A percentile compares a stretch with the other conserved stretches of the same genome.
These are phyloP conservation scores for Lentinula lateritia DNA, from an alignment of 768 basidiomycete species.

Conservation along the genomic window DNA sequence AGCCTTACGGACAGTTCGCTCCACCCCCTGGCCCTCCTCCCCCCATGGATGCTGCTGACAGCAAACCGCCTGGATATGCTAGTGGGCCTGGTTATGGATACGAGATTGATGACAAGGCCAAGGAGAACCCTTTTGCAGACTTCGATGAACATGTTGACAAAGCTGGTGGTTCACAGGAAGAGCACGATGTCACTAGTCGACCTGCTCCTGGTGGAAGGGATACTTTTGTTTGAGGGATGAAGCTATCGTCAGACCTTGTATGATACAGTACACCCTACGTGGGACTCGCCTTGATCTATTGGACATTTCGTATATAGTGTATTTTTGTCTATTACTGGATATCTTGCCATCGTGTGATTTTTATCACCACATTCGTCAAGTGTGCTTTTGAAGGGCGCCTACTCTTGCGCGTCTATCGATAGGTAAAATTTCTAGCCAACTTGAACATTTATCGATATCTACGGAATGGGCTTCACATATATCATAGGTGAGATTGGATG, in stretches of 20 bases:
- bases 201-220: constrained; percentile 29
- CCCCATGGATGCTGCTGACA: constrained; percentile 23
- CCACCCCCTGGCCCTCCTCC: constrained; percentile 50
- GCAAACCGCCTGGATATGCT: constrained; percentile 47
- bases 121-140: constrained; percentile 55
- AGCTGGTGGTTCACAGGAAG: constrained; percentile 14
- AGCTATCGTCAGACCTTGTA: constrained; percentile 2
- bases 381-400: neutral
- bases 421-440: too few relatives aligned
- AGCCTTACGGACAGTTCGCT: constrained; percentile 26
- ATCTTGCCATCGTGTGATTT: neutral
- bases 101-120: constrained; percentile 26
- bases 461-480: neutral
- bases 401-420: neutral
- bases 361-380: neutral
- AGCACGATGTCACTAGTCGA: constrained; percentile 40
- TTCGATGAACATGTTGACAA: constrained; percentile 27
- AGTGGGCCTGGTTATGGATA: constrained; percentile 24
- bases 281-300: neutral
- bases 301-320: neutral
- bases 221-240: constrained; percentile 12
- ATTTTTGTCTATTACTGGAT: neutral
- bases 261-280: neutral
- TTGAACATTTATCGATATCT: too few relatives aligned
- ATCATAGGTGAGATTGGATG: neutral